Percentiles rank a stretch among this genome's conserved stretches.
phyloP scores from a whole-genome alignment of 768 basidiomycete species.

The Tulasnella sp. region DNA sequence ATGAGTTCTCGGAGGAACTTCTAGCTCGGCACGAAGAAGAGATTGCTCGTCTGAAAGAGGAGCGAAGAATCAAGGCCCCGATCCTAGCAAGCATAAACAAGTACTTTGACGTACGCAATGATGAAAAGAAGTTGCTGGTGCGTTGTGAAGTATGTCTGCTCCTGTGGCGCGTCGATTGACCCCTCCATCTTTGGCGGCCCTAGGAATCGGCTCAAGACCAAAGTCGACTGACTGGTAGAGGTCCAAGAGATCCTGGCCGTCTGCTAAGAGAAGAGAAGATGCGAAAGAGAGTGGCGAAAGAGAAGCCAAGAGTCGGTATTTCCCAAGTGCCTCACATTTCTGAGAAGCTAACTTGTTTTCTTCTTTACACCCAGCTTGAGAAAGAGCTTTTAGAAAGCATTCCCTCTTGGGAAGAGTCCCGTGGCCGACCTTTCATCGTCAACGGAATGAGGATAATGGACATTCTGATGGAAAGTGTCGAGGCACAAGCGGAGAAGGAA shows the following conservation, averaged over 20 bases:
- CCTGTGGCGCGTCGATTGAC: not conserved
- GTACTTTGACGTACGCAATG: constrained; percentile 89
- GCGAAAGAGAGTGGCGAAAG: constrained; percentile 88
- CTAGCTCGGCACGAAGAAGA: constrained; percentile 84
- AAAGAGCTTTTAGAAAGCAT: constrained; percentile 78
- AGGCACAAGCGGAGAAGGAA: constrained; percentile 46
- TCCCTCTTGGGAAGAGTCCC: constrained; percentile 83
- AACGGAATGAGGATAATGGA: constrained; percentile 82
- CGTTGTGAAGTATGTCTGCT: constrained; percentile 29
- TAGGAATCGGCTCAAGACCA: constrained; percentile 76
- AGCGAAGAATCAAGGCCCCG: constrained; percentile 75
- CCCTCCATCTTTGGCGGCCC: not conserved
- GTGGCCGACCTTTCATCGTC: constrained; percentile 76
- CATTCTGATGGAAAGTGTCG: constrained; percentile 71
- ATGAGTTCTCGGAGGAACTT: constrained; percentile 88
- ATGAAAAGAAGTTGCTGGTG: constrained; percentile 81
- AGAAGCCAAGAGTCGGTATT: constrained; percentile 82
- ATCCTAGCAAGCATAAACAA: constrained; percentile 76
- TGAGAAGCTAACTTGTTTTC: not conserved
- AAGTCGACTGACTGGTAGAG: constrained; percentile 76
- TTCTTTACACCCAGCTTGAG: constrained; percentile 64
- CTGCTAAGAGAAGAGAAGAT: constrained; percentile 95
- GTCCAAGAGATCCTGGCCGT: constrained; percentile 79
- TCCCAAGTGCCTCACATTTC: not conserved
- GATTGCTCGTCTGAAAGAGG: constrained; percentile 77